These are phyloP conservation scores for Saturnispora galanensis DNA, from an alignment of 805 yeast species.

Conservation along the genomic window DNA sequence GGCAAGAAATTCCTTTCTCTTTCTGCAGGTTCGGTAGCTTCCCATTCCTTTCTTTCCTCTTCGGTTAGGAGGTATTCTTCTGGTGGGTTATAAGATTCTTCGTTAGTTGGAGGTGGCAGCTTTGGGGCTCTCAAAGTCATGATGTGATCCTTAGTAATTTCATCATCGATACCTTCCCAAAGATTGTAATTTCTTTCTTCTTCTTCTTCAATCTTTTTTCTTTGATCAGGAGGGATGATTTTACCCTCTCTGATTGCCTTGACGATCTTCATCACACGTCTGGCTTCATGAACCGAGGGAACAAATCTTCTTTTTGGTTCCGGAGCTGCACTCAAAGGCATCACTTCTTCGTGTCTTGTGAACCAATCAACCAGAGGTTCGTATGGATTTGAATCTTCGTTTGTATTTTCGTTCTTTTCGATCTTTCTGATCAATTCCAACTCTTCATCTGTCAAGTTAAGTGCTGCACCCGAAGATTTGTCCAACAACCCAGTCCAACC, in stretches of 20 bases:
- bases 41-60: conserved; percentile 69
- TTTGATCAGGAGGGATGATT: conserved; percentile 65
- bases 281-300: conserved; percentile 95
- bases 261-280: conserved; percentile 92
- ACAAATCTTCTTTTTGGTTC: conserved; percentile 97
- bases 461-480: conserved; percentile 73
- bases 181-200: conserved; percentile 51
- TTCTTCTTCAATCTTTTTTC: conserved; percentile 40
- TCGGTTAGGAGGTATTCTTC: conserved; percentile 79
- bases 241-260: conserved; percentile 94
- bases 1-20: conserved; percentile 76
- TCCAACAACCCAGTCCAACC: conserved; percentile 98
- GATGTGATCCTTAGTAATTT: conserved; percentile 57
- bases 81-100: conserved; percentile 96
- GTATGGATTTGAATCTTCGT: conserved; percentile 73
- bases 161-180: conserved; percentile 62
- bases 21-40: conserved; percentile 59
- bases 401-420: conserved; percentile 77
- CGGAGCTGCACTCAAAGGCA: conserved; percentile 90
- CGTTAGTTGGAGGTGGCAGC: conserved; percentile 90
- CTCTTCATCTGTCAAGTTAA: conserved; percentile 81
- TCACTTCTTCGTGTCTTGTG: conserved; percentile 68
- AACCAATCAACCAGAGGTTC: conserved; percentile 96
- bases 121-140: conserved; percentile 95
- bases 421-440: conserved; percentile 78